Evolutionary conservation across 2,329 filamentous ascomycete species (phyloP).

Genomic region (Paracamarosporium sp.): DNA sequence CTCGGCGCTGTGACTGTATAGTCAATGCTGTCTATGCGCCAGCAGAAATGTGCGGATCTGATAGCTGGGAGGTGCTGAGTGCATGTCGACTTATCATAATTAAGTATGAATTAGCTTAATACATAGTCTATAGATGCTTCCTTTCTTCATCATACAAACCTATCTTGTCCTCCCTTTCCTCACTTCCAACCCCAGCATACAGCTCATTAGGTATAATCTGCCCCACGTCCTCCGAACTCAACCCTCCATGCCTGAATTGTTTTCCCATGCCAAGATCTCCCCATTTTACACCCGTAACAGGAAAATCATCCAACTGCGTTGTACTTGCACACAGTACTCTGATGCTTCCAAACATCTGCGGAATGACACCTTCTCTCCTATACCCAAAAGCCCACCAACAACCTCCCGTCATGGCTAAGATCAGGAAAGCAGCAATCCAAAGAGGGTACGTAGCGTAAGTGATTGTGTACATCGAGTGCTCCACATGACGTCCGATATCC

Average conservation of each 20-base stretch:
- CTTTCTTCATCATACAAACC: background rate
- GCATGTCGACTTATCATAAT: no score
- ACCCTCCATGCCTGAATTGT: slow-evolving; percentile 33
- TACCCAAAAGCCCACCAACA: slow-evolving; percentile 43
- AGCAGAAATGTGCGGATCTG: slow-evolving; percentile 29
- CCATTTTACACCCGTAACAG: slow-evolving; percentile 29
- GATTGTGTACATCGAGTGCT: slow-evolving; percentile 34
- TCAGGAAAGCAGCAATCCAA: slow-evolving; percentile 32
- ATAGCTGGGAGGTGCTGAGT: slow-evolving; percentile 13
- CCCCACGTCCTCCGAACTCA: slow-evolving; percentile 30
- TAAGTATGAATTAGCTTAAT: background rate
- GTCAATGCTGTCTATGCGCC: slow-evolving; percentile 28
- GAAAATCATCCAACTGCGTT: slow-evolving; percentile 36
- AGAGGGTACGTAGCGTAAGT: slow-evolving; percentile 34
- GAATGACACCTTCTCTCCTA: slow-evolving; percentile 38
- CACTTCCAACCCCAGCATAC: slow-evolving; percentile 23
- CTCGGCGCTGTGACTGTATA: no score
- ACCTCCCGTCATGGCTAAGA: slow-evolving; percentile 35
- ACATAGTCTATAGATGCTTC: background rate
- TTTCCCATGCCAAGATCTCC: slow-evolving; percentile 31
- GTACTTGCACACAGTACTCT: slow-evolving; percentile 35
- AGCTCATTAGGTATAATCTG: slow-evolving; percentile 36
- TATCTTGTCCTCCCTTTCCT: background rate
- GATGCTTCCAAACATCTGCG: slow-evolving; percentile 44
- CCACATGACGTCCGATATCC: slow-evolving; percentile 12